Percentiles rank a stretch among this genome's conserved stretches.
Evolutionary conservation across 2,329 filamentous ascomycete genomes (phyloP).

Genomic region (Dactylonectria macrodidyma): DNA sequence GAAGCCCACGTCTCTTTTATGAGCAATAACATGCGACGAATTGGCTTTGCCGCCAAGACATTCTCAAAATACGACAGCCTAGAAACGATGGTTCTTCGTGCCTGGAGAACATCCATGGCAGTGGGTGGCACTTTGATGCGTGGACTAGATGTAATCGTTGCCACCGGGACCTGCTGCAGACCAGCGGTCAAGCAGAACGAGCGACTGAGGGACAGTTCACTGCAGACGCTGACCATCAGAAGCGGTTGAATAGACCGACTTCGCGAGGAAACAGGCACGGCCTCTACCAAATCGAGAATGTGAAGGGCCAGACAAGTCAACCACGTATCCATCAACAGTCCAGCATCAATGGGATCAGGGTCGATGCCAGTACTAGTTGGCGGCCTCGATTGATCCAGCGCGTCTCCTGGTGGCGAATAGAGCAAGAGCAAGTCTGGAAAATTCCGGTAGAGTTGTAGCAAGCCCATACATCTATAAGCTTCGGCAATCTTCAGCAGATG

Average conservation of each 20-base stretch:
- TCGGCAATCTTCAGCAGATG: conserved; percentile 48
- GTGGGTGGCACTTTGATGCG: conserved; percentile 28
- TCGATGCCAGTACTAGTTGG: conserved; percentile 21
- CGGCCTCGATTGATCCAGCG: conserved; percentile 16
- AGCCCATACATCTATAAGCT: conserved; percentile 47
- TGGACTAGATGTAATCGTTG: conserved; percentile 36
- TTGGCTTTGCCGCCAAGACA: conserved; percentile 44
- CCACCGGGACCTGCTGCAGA: conserved; percentile 27
- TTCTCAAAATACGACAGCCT: conserved; percentile 41
- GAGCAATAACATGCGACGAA: conserved; percentile 38
- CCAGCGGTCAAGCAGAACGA: conserved; percentile 22
- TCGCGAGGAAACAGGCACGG: conserved; percentile 59
- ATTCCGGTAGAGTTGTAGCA: conserved; percentile 48
- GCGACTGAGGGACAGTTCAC: conserved; percentile 58
- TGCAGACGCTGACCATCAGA: conserved; percentile 59
- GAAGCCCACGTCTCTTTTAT: conserved; percentile 41
- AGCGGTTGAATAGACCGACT: conserved; percentile 62
- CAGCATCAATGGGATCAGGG: conserved; percentile 3
- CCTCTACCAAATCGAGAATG: conserved; percentile 58
- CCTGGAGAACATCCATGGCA: conserved; percentile 34
- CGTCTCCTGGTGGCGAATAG: conserved; percentile 33
- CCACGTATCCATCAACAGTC: conserved; percentile 52
- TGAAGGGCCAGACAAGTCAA: conserved; percentile 61
- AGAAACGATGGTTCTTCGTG: conserved; percentile 33
- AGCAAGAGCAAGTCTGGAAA: conserved; percentile 58